phyloP scores from a whole-genome alignment of 1,139 yeast genomes.

The Scheffersomyces lignicola region DNA sequence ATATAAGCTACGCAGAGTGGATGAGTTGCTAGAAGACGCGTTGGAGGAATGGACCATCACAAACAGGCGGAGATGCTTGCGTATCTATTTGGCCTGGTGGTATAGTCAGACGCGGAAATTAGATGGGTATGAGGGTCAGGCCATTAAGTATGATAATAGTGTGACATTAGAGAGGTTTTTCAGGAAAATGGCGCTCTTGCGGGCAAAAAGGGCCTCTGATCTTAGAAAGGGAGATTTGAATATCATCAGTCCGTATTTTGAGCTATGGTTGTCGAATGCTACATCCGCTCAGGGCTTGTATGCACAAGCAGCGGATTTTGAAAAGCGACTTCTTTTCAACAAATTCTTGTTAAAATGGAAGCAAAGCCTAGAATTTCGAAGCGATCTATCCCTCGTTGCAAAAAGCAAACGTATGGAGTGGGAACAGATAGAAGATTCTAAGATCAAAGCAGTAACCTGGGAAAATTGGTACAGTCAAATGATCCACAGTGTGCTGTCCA shows the following conservation, averaged over 20 bases:
- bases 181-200: background rate
- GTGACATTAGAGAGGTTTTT: background rate
- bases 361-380: background rate
- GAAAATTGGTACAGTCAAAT: background rate
- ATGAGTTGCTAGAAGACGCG: conserved; percentile 10
- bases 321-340: background rate
- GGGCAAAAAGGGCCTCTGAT: background rate
- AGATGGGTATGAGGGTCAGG: conserved; percentile 8
- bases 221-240: background rate
- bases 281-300: background rate
- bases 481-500: background rate
- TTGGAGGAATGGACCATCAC: conserved; percentile 5
- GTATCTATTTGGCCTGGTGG: conserved; percentile 11
- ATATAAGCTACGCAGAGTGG: conserved; percentile 7
- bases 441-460: background rate
- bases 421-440: background rate
- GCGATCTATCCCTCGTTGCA: background rate
- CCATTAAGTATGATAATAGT: conserved; percentile 12
- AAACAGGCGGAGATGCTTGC: background rate
- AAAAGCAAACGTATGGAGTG: background rate
- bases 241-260: background rate
- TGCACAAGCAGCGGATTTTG: background rate
- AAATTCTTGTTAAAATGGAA: background rate
- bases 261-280: background rate
- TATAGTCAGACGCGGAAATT: conserved; percentile 2